phyloP scores from a whole-genome alignment of 140 eudicot genomes.

The Erigeron philadelphicus region DNA sequence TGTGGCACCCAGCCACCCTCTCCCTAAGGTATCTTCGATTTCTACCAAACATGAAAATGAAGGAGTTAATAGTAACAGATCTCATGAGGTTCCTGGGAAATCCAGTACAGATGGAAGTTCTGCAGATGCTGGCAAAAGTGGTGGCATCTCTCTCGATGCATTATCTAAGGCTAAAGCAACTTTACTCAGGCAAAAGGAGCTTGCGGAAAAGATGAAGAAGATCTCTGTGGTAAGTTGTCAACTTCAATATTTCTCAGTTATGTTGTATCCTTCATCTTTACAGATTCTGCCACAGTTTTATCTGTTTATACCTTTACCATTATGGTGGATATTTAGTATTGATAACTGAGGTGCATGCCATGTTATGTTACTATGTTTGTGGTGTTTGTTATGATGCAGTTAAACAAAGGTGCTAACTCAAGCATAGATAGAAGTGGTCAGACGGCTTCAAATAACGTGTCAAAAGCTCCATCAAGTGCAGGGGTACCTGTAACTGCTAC shows the following conservation, averaged over 20 bases:
- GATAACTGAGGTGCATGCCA: not conserved
- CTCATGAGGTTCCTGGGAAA: conserved; percentile 99
- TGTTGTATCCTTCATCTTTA: not conserved
- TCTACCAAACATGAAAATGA: conserved; percentile 94
- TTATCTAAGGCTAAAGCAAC: conserved; percentile 78
- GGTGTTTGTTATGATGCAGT: conserved; percentile 28
- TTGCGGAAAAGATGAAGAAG: conserved; percentile 72
- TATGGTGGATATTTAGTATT: not conserved
- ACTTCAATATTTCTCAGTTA: not conserved
- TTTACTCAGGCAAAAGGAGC: conserved; percentile 72
- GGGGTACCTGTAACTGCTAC: conserved; percentile 30
- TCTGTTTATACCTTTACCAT: not conserved
- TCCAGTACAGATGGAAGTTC: conserved; percentile 79
- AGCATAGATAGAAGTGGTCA: conserved; percentile 36
- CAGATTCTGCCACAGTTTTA: not conserved
- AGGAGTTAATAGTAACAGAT: conserved; percentile 97
- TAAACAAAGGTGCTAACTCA: conserved; percentile 49
- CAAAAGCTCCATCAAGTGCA: conserved; percentile 33
- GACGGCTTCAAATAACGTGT: conserved; percentile 39
- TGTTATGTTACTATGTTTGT: not conserved
- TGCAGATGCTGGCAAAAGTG: conserved; percentile 71
- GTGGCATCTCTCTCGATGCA: conserved; percentile 75
- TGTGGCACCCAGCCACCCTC: conserved; percentile 41
- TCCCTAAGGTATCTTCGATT: conserved; percentile 88
- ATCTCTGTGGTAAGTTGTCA: conserved; percentile 52